Evolutionary conservation across 1,139 yeast species (phyloP), one percentile per base, ranked within the genome.

Genomic region (Debaryomyces psychrophilus): DNA sequence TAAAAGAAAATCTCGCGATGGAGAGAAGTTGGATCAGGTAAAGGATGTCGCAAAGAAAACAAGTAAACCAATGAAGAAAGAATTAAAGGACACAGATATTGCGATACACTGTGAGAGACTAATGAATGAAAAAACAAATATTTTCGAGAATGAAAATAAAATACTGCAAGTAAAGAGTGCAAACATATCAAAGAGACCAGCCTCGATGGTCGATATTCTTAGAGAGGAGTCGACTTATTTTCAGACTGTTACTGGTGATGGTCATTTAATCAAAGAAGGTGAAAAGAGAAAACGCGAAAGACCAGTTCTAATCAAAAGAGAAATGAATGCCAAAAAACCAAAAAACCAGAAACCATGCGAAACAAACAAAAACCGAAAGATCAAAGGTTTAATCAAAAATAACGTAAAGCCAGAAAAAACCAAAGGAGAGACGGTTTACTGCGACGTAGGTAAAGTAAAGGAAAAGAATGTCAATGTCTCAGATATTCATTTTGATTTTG

Each of bases 201-300:
- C 4, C 7, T 38, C 29, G 22, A 31, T 27, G 31, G 44, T 18
- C 14, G 34, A 43, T 45, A 15, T 17, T n/a, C 52, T 68, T 8
- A 39, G 60, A 29, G 67, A 56, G 29, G 70, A 66, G 33, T 67
- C 76, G 0, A 61, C 60, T 8, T 69, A 70, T 52, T 73, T 73
- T 46, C 77, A 72, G 54, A 62, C 71, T 26, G 67, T 71, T 11
- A 64, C 69, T 2, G 78, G 77, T 15, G 68, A 72, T 47, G 62
- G 64, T 15, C 56, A 60, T 40, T 43, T 56, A 22, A 59, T 73
- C 8, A 60, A 62, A 46, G 58, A 54, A 14, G 75, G 76, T 11
- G 68, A 61, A 31, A 71, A 68, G 53, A 57, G 77, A 42, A 61
- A 60, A 46, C 55, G 76, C 4, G 15, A 33, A 31, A 57, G 57